Conservation (phyloP, 1,284 basidiomycete species). For the Ustilago loliicola region DNA sequence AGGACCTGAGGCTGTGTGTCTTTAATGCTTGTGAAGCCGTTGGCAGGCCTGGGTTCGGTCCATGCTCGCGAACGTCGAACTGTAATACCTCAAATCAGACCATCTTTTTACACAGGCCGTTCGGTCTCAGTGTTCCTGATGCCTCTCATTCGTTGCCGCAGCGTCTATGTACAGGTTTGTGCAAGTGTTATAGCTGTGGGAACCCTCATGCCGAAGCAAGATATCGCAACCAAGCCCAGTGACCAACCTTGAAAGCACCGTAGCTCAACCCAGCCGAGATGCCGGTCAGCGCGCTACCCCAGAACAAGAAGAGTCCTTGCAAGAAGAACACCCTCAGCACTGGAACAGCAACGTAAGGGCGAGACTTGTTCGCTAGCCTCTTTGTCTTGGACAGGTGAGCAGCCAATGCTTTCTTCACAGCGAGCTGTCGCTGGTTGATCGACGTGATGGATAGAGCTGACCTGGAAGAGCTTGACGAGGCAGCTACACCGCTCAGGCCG, state of each 20-base stretch:
- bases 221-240: constrained; percentile 29
- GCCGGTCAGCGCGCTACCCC: constrained; percentile 21
- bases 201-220: constrained; percentile 4
- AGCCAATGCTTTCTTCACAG: constrained; percentile 17
- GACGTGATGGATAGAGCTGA: constrained; percentile 13
- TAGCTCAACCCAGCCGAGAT: constrained; percentile 13
- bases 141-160: not conserved
- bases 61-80: no score
- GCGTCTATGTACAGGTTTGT: not conserved
- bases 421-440: constrained; percentile 11
- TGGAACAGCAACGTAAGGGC: constrained; percentile 13
- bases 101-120: no score
- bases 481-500: constrained; percentile 13
- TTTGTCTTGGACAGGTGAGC: constrained; percentile 24
- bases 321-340: constrained; percentile 30
- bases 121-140: no score
- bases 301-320: constrained; percentile 30
- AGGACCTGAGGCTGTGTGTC: no score
- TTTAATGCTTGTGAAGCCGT: no score
- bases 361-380: constrained; percentile 9
- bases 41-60: no score
- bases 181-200: not conserved
- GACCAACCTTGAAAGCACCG: constrained; percentile 22
- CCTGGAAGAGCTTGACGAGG: constrained; percentile 5
- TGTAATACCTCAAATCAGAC: no score